Base-by-base conservation (phyloP, 352 stramenopile genomes). In the Phytophthora foliorum region DNA sequence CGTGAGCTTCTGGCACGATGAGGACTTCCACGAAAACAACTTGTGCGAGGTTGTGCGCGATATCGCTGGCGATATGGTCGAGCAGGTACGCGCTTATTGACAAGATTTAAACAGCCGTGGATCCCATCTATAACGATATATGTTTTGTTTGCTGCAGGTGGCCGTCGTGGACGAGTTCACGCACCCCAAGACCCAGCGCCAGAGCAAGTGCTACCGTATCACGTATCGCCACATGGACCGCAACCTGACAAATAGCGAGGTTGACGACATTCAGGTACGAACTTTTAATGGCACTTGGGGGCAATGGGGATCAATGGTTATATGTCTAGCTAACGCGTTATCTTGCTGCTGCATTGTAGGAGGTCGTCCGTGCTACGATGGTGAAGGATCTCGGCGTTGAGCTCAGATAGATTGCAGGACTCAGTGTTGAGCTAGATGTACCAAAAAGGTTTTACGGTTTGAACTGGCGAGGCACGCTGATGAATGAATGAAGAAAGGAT, bases 191-290 rank as follows among this genome's bases (percentile, higher is more conserved):
- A 99, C 94, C n/a, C 77, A 97, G 51, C 84, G 89, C 13, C 76
- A 86, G 52, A 99, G 92, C 73, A 97, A 99, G 63, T 99, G 98
- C 86, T 99, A 98, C 77, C 91, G 98, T 56, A 98, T 99, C 76
- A 98, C 89, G 21, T 99, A 99, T 78, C 92, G 98, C 65, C 97
- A 96, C 75, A 99, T 99, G 97, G 97, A 99, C 77, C 93, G 98
- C 31, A 98, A 90, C 63, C 86, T 99, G 41, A 99, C 98, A 51
- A 99, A 99, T 85, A 95, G 98, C 57, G 98, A 99, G 77, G 95
- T 99, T 64, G 97, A 99, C 85, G 81, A 76, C 17, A 84, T 99
- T 14, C 98, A 99, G 86, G 85, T 96, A 49, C 41, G 42, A 46
- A 4, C n/a, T 24, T 25, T n/a, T 46, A 27, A 24, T 46, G 39